Base-by-base conservation (phyloP, 306 rosid genomes). In the Quercus engelmannii region DNA sequence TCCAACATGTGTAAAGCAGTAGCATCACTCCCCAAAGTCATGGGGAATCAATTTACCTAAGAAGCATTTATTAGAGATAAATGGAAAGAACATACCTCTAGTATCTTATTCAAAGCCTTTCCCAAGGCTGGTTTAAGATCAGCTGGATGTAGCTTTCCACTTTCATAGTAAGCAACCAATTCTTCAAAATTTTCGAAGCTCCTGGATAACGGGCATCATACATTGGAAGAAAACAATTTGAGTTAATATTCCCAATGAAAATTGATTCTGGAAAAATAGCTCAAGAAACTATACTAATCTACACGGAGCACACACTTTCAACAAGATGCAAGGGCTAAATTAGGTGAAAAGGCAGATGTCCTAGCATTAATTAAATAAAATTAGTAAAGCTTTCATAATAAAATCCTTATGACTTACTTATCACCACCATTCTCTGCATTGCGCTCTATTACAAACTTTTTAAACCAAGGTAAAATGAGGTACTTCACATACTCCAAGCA, bases 401-500 rank as follows among this genome's bases (percentile, higher is more conserved):
- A 74, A 69, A 57, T 33, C 63, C 28, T 59, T 49, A 68, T 70
- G 69, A 88, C 97, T 89, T 82, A 88, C 98, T 84, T 90, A 51
- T 90, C 77, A 26, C 97, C 97, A 23, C 97, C 97, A 74, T 94
- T 87, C 46, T 87, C 86, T 8, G 71, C 87, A 28, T 64, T 87
- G 69, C 97, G 92, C 83, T 91, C 94, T 49, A 94, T 93, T 1
- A 64, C 52, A 80, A 94, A 94, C 84, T 90, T 89, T 19, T 85
- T 85, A 83, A 92, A 92, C 97, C 95, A 90, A 23, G 99, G 95
- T 23, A 94, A 81, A 68, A 91, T 54, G 9, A 91, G 89, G 56
- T 90, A 90, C 78, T 90, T 81, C 28, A 90, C 63, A 79, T 94
- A 94, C 86, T 94, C 99, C 62, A 94, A 77, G 81, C 99, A 92